These are phyloP conservation scores for Paramecium primaurelia DNA, from an alignment of 73 alveolate species.

Conservation along the genomic window DNA sequence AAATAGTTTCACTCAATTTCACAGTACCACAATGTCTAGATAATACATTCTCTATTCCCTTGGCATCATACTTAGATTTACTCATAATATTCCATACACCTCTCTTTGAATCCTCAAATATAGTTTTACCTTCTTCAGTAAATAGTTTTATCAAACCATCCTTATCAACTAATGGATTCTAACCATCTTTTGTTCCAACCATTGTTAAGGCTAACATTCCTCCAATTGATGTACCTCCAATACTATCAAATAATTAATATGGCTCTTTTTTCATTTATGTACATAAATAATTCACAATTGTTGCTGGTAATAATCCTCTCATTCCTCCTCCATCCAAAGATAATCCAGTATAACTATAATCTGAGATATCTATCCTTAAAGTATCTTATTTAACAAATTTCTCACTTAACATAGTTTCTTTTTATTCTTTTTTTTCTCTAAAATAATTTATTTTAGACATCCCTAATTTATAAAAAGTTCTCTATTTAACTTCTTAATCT, in stretches of 20 bases:
- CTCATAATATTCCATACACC: conserved; percentile 16
- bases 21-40: conserved; percentile 7
- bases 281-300: conserved; percentile 41
- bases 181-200: conserved; percentile 41
- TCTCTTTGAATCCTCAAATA: conserved; percentile 37
- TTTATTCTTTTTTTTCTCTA: not conserved
- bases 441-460: not conserved
- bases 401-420: not conserved
- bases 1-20: conserved; percentile 19
- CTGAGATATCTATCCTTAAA: not conserved
- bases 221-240: conserved; percentile 63
- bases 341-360: conserved; percentile 33
- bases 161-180: conserved; percentile 30
- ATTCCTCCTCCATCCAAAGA: conserved; percentile 62
- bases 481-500: not conserved
- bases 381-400: not conserved
- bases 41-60: conserved; percentile 39
- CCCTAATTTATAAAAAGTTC: not conserved
- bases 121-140: conserved; percentile 5
- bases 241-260: conserved; percentile 38
- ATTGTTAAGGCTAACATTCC: conserved; percentile 51
- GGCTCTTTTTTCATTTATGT: conserved; percentile 37
- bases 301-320: conserved; percentile 60
- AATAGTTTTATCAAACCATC: conserved; percentile 31
- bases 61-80: conserved; percentile 42